Percentiles rank a stretch among this genome's conserved stretches.
Conservation (phyloP, 148 eudicot species). For the Vaccinium vitisidaea region DNA sequence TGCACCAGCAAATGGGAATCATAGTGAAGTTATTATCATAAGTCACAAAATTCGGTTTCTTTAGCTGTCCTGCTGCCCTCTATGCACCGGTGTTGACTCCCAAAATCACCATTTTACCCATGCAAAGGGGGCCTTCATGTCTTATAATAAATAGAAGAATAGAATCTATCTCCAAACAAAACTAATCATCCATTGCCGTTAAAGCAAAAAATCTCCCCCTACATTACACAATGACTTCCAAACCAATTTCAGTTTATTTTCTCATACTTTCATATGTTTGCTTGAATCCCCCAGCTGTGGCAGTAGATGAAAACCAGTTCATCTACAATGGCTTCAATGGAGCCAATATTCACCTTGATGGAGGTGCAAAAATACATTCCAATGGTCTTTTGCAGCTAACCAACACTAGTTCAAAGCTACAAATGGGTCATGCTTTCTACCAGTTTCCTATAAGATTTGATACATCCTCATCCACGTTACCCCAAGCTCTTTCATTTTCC, state of each 20-base stretch:
- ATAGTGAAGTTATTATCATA: neutral
- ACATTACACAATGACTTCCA: too few species aligned
- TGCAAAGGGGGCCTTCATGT: neutral
- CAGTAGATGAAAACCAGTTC: too few species aligned
- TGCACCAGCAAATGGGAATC: neutral
- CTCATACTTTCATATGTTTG: neutral
- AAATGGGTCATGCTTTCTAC: slow-evolving; percentile 28
- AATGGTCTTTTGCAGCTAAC: slow-evolving; percentile 30
- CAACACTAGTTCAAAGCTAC: slow-evolving; percentile 10
- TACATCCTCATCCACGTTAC: neutral
- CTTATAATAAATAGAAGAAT: neutral
- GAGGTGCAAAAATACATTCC: slow-evolving; percentile 15
- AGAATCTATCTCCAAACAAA: neutral
- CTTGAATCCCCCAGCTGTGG: too few species aligned
- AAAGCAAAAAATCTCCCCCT: neutral
- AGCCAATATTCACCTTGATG: slow-evolving; percentile 27
- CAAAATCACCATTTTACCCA: neutral
- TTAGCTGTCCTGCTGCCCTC: neutral
- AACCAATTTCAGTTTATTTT: neutral
- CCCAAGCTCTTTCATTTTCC: neutral
- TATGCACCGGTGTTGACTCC: neutral
- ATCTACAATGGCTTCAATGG: slow-evolving; percentile 15
- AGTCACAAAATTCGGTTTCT: neutral
- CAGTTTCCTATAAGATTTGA: slow-evolving; percentile 8
- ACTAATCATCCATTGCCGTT: neutral